Conservation (phyloP, 495 filamentous ascomycete genomes). For the Podospora didyma region DNA sequence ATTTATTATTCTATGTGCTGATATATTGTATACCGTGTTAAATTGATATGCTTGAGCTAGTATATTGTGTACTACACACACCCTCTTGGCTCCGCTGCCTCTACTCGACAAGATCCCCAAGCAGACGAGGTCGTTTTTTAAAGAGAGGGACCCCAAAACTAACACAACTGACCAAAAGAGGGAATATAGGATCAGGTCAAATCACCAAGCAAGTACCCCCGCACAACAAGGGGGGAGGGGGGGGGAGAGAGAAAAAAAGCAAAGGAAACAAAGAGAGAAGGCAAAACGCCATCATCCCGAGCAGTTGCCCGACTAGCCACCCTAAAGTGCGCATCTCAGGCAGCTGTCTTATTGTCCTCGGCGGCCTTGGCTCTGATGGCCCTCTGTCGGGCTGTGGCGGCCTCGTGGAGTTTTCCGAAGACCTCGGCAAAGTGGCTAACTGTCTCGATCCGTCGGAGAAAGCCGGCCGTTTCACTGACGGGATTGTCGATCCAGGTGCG, state of each 20-base stretch:
- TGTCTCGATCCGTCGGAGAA: neutral
- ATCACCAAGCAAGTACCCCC: neutral
- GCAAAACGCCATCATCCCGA: neutral
- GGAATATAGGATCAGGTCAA: neutral
- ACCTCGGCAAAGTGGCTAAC: neutral
- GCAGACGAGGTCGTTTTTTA: neutral
- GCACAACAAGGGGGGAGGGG: neutral
- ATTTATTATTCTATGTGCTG: neutral
- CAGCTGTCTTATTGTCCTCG: neutral
- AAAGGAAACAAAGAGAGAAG: neutral
- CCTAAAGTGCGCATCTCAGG: neutral
- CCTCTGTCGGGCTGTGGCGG: neutral
- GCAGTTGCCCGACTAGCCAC: neutral
- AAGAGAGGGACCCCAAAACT: no score
- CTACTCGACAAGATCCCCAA: neutral
- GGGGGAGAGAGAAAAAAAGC: neutral
- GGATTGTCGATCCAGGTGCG: constrained; percentile 1
- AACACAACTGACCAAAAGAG: neutral
- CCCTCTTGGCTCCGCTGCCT: neutral
- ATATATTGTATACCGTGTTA: no score
- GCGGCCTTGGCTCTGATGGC: constrained; percentile 1
- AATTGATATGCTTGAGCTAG: no score
- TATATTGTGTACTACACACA: no score
- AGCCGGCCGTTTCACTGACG: neutral
- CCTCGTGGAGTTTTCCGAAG: neutral